Conservation (phyloP, 192 early-diverging fungal genomes). For the Umbelopsis sp. region DNA sequence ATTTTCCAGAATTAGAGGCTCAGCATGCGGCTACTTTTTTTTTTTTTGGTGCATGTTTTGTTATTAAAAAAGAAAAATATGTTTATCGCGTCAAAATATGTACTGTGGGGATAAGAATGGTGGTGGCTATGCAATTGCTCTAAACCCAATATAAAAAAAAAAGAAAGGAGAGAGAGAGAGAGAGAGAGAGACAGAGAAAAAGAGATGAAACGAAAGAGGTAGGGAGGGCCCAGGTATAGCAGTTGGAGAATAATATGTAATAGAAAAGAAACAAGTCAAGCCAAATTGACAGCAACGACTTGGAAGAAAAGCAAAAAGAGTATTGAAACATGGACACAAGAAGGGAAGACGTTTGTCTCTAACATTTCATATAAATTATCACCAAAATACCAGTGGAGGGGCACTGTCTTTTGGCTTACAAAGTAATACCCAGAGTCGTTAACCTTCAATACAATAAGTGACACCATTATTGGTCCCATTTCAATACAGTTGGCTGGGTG, state of each 20-base stretch:
- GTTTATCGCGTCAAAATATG: background rate
- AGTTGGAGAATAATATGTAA: background rate
- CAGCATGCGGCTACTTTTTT: too few relatives aligned
- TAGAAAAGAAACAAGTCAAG: background rate
- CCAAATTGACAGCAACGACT: background rate
- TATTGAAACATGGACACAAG: background rate
- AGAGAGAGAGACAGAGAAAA: too few relatives aligned
- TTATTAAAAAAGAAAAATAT: background rate
- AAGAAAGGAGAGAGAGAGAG: background rate
- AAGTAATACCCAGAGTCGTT: background rate
- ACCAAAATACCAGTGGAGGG: background rate
- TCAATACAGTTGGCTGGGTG: background rate
- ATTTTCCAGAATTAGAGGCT: too few relatives aligned
- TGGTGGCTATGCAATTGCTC: background rate
- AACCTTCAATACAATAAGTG: background rate
- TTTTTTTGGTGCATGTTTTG: too few relatives aligned
- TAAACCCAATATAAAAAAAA: background rate
- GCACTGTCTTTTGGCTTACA: background rate
- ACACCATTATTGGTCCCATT: conserved; percentile 2
- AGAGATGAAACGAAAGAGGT: too few relatives aligned
- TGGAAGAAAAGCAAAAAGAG: background rate
- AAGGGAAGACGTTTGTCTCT: background rate
- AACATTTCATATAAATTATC: background rate
- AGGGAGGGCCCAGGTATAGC: background rate
- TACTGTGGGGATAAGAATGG: background rate